phyloP scores from a whole-genome alignment of 306 rosid species.

The Cyclanthera cordifolia region DNA sequence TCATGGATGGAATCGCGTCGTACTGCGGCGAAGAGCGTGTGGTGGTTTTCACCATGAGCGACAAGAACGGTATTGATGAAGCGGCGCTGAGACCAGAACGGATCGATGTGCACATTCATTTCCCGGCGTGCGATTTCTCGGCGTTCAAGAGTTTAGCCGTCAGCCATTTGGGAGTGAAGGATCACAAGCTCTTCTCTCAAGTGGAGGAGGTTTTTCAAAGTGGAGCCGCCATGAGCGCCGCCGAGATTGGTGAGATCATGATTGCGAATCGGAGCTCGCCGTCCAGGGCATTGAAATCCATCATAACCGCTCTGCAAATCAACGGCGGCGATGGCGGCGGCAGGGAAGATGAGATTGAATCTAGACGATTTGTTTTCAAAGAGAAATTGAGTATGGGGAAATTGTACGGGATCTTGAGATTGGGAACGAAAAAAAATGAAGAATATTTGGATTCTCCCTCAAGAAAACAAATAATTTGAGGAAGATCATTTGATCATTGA shows the following conservation, averaged over 20 bases:
- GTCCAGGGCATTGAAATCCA: slow-evolving; percentile 69
- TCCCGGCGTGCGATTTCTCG: slow-evolving; percentile 71
- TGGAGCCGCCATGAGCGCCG: slow-evolving; percentile 64
- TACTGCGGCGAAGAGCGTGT: slow-evolving; percentile 73
- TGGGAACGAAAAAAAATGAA: slow-evolving; percentile 68
- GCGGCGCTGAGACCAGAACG: slow-evolving; percentile 69
- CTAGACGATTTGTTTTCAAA: slow-evolving; percentile 29
- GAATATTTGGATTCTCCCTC: slow-evolving; percentile 18
- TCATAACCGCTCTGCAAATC: slow-evolving; percentile 62
- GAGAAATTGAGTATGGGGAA: slow-evolving; percentile 61
- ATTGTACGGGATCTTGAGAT: slow-evolving; percentile 59
- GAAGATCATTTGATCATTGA: too few relatives aligned
- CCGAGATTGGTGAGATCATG: slow-evolving; percentile 80
- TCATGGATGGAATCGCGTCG: slow-evolving; percentile 78
- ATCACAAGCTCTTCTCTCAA: slow-evolving; percentile 79
- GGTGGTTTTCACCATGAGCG: slow-evolving; percentile 70
- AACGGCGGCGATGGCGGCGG: slow-evolving; percentile 17
- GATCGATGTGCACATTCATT: slow-evolving; percentile 68
- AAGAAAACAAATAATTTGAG: too few relatives aligned
- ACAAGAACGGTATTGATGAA: slow-evolving; percentile 42
- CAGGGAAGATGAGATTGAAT: slow-evolving; percentile 24
- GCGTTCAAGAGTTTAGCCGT: slow-evolving; percentile 61
- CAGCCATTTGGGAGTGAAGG: slow-evolving; percentile 67
- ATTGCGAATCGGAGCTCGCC: slow-evolving; percentile 75
- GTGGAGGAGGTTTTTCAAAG: slow-evolving; percentile 66